Evolutionary conservation across 306 rosid species (phyloP), one percentile per base, ranked within the genome.

Genomic region (Bauhinia variegata): DNA sequence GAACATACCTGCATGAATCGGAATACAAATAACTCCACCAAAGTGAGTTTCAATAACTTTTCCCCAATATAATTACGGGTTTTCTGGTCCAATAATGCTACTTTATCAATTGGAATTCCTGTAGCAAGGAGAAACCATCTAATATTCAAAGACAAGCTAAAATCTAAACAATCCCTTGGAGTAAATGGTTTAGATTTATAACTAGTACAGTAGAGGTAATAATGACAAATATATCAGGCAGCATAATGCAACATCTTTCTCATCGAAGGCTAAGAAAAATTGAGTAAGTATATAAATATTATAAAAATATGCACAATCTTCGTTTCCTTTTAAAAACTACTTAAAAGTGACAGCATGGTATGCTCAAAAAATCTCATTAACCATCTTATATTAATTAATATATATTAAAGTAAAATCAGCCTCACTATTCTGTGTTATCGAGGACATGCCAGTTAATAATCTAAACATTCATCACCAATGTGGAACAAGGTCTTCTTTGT

Each of bases 51-150:
- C 73, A 93, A 83, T 79, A 93, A 78, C 81, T 83, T 93, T 49
- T 60, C 85, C 73, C 97, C 98, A 73, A 93, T 80, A 85, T 75
- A 80, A 78, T 89, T 85, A 47, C 98, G 96, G 57, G 95, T 90
- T 78, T 88, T 88, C 82, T 89, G 97, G 85, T 78, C 78, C 76
- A 86, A 68, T 54, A 78, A 77, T 34, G 96, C 96, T 70, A 93
- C 98, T 88, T 84, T 84, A 76, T 93, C 98, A 68, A 93, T 76
- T 44, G 98, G 83, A 75, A 93, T 79, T 68, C 98, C 98, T 93
- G 96, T 52, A 66, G 60, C 70, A 86, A 65, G 57, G 49, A 68
- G 79, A 67, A 71, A 67, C 32, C 59, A 78, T 32, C 64, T 56
- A n/a, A 16, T 15, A 53, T 70, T 70, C 28, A 70, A 54, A 65